Conservation (phyloP, 169 alveolate species). For the Eimeria mitis region DNA sequence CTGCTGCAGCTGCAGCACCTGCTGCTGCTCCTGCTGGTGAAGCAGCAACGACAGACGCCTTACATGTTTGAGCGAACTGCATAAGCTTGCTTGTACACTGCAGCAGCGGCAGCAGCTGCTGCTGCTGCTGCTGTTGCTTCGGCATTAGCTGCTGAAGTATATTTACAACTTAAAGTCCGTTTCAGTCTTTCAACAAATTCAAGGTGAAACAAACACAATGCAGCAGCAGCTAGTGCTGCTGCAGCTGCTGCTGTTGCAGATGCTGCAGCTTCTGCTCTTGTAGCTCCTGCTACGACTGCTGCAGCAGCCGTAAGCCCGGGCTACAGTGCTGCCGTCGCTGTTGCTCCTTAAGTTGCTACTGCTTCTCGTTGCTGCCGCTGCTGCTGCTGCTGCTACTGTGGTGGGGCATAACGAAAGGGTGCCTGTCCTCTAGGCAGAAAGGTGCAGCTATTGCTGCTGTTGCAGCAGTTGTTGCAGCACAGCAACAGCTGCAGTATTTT, state of each 20-base stretch:
- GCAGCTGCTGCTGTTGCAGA: conserved; percentile 2
- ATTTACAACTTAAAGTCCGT: neutral
- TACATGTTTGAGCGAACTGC: neutral
- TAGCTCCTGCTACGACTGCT: neutral
- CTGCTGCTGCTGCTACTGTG: neutral
- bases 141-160: neutral
- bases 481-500: neutral
- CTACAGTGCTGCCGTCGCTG: too few relatives aligned
- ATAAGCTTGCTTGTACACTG: neutral
- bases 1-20: neutral
- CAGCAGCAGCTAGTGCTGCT: neutral
- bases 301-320: neutral
- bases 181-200: neutral
- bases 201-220: neutral
- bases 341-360: too few relatives aligned
- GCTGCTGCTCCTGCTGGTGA: conserved; percentile 6
- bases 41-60: neutral
- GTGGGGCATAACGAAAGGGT: neutral
- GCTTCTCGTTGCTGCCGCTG: neutral
- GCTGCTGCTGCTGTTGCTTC: neutral
- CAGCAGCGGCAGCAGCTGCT: neutral
- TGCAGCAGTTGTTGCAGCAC: neutral
- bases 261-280: neutral
- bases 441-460: neutral
- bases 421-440: too few relatives aligned